Percentiles rank a stretch among this genome's conserved stretches.
phyloP scores from a whole-genome alignment of 208 protist genomes.

The Acanthamoeba lenticulata region DNA sequence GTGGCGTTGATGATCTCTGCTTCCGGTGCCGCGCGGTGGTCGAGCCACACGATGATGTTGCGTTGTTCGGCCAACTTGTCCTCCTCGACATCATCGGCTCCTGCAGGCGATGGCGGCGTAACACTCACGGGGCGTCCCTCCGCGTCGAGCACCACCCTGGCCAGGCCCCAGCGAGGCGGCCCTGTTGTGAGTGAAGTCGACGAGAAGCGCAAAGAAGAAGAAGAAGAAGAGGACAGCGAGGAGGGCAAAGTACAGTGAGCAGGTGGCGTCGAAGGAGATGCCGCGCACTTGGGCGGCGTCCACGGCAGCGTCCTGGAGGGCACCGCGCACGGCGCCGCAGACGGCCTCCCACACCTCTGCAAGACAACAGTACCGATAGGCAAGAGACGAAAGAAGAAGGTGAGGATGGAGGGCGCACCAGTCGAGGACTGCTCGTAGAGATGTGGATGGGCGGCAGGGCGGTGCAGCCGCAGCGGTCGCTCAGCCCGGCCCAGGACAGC shows the following conservation, averaged over 20 bases:
- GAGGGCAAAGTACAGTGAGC: not conserved
- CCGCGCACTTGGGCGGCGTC: not conserved
- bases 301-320: not conserved
- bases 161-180: not conserved
- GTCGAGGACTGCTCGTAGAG: slow-evolving; percentile 12
- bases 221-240: not conserved
- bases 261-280: slow-evolving; percentile 30
- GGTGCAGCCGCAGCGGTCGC: slow-evolving; percentile 12
- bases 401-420: not conserved
- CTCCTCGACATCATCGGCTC: not conserved
- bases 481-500: slow-evolving; percentile 14
- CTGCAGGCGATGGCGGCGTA: not conserved
- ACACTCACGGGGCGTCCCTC: not conserved
- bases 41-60: slow-evolving; percentile 50
- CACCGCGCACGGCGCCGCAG: not conserved
- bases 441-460: not conserved
- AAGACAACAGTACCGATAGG: not conserved
- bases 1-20: slow-evolving; percentile 24
- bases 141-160: not conserved
- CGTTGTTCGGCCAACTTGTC: not conserved
- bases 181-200: not conserved
- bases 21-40: slow-evolving; percentile 2
- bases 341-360: slow-evolving; percentile 34
- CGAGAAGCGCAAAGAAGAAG: not conserved
- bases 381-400: not conserved